phyloP scores from a whole-genome alignment of 495 filamentous ascomycete species.

The Hypoxylon cercidicola region DNA sequence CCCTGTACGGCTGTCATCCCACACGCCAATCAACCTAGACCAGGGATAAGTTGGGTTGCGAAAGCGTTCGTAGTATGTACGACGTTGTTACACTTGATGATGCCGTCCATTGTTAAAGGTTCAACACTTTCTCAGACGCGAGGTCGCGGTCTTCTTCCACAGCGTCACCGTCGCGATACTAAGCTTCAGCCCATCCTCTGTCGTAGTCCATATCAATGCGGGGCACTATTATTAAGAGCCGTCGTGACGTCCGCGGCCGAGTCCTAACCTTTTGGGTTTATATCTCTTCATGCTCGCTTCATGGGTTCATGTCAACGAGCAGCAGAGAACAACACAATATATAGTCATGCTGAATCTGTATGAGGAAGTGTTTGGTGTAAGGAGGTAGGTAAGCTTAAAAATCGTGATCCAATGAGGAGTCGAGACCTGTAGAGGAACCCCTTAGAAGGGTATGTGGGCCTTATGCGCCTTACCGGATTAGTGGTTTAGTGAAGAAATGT shows the following conservation, averaged over 20 bases:
- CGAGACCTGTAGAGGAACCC: no score
- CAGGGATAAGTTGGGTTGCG: slow-evolving; percentile 57
- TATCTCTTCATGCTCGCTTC: no score
- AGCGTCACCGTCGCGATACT: slow-evolving; percentile 49
- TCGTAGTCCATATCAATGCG: slow-evolving; percentile 48
- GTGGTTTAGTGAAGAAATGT: slow-evolving; percentile 14
- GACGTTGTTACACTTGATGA: slow-evolving; percentile 51
- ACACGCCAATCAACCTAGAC: slow-evolving; percentile 52
- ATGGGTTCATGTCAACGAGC: no score
- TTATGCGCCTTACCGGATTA: slow-evolving; percentile 6
- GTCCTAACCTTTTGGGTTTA: no score
- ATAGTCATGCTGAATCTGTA: no score
- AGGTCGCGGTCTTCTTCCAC: slow-evolving; percentile 48
- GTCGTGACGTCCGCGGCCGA: slow-evolving; percentile 51
- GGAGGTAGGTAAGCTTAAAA: no score
- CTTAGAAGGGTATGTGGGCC: no score
- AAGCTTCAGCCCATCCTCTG: slow-evolving; percentile 36
- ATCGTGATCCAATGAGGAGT: no score
- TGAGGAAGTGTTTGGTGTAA: no score
- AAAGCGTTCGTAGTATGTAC: slow-evolving; percentile 63
- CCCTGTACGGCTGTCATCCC: slow-evolving; percentile 47
- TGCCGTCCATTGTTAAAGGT: slow-evolving; percentile 48
- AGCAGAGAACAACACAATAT: no score
- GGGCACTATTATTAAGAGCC: slow-evolving; percentile 55
- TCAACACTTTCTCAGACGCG: slow-evolving; percentile 46